These are phyloP conservation scores for Saxophila tyrrhenica DNA, from an alignment of 495 filamentous ascomycete genomes.

Conservation along the genomic window DNA sequence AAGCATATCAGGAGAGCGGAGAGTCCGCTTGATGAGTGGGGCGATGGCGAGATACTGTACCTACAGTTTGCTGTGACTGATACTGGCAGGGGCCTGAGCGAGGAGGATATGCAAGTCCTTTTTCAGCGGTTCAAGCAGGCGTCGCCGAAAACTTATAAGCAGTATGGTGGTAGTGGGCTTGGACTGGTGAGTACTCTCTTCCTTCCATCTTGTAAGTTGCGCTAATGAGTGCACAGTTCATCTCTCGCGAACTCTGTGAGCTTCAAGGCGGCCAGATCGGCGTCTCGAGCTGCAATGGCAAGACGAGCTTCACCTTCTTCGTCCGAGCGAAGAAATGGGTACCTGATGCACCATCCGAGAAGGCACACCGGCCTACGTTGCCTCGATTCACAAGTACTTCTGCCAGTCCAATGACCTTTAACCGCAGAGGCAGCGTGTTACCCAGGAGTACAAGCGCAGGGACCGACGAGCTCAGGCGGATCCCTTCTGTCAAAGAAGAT, in stretches of 20 bases:
- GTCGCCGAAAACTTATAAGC: conserved; percentile 61
- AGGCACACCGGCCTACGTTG: neutral
- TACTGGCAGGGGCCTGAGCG: conserved; percentile 63
- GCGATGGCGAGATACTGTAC: conserved; percentile 53
- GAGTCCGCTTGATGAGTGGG: conserved; percentile 51
- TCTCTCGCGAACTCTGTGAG: conserved; percentile 62
- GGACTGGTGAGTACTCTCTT: conserved; percentile 38
- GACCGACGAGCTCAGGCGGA: neutral
- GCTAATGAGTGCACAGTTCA: too few relatives aligned
- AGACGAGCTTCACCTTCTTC: conserved; percentile 77
- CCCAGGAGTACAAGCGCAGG: neutral
- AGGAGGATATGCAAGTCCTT: conserved; percentile 58
- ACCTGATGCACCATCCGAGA: conserved; percentile 15
- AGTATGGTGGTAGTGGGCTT: conserved; percentile 72
- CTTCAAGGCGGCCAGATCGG: conserved; percentile 76
- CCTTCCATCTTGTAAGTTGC: too few relatives aligned
- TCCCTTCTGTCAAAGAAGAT: neutral
- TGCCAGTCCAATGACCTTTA: neutral
- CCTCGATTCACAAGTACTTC: conserved; percentile 1
- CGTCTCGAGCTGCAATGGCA: conserved; percentile 54
- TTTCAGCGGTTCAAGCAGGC: conserved; percentile 77
- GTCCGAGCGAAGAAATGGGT: conserved; percentile 45
- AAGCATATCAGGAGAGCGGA: conserved; percentile 31
- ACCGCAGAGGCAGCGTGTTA: neutral
- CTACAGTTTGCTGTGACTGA: conserved; percentile 65